phyloP scores from a whole-genome alignment of 371 early-diverging fungal species.

The Rhizopus sp. region DNA sequence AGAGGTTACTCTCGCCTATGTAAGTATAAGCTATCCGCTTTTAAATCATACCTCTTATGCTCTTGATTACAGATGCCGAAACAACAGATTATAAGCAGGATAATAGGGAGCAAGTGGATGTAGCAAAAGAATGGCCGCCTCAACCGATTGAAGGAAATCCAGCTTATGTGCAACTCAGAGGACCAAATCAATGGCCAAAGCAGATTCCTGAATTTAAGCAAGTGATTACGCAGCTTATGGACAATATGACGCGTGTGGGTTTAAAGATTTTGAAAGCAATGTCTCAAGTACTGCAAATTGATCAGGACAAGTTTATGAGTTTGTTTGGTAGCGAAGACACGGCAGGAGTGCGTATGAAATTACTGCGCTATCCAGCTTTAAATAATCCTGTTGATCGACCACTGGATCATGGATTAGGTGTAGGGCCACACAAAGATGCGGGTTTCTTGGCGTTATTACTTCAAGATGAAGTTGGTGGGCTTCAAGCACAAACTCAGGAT shows the following conservation, averaged over 20 bases:
- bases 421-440: conserved; percentile 57
- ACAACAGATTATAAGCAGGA: conserved; percentile 56
- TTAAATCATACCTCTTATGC: not conserved
- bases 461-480: conserved; percentile 61
- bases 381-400: conserved; percentile 30
- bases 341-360: conserved; percentile 44
- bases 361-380: conserved; percentile 40
- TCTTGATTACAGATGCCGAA: conserved; percentile 40
- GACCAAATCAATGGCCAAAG: conserved; percentile 60
- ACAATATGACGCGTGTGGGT: conserved; percentile 46
- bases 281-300: conserved; percentile 48
- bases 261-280: conserved; percentile 47
- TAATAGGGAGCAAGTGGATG: conserved; percentile 62
- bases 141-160: conserved; percentile 34
- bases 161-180: conserved; percentile 45
- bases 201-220: conserved; percentile 47
- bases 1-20: conserved; percentile 60
- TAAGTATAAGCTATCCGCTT: conserved; percentile 14
- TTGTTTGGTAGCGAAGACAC: conserved; percentile 48
- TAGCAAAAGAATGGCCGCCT: conserved; percentile 51
- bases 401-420: conserved; percentile 47
- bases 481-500: conserved; percentile 63
- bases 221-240: conserved; percentile 42
- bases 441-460: conserved; percentile 62
- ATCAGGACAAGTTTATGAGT: conserved; percentile 37